phyloP scores from a whole-genome alignment of 176 grass and related monocot species.

The Coix lacrymajobi region DNA sequence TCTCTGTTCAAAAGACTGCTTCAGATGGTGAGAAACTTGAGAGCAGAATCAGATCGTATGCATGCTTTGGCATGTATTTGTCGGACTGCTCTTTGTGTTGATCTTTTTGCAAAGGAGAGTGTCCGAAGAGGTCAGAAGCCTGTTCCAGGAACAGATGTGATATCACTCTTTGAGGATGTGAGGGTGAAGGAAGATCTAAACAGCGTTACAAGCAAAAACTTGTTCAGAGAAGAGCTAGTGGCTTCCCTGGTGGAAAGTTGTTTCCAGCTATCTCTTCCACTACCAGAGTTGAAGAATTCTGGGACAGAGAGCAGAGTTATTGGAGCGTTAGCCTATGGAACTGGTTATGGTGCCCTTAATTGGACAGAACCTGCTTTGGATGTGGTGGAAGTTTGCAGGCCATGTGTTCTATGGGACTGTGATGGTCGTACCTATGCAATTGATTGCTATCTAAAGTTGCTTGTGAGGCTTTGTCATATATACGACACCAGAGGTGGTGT shows the following conservation, averaged over 20 bases:
- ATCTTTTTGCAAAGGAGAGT: constrained; percentile 99
- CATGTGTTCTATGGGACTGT: constrained; percentile 97
- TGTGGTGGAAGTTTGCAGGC: constrained; percentile 91
- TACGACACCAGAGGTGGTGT: constrained; percentile 95
- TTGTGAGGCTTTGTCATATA: constrained; percentile 94
- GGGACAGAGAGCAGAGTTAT: constrained; percentile 97
- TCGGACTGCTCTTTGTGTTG: constrained; percentile 91
- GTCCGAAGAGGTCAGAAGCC: constrained; percentile 93
- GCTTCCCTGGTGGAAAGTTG: constrained; percentile 95
- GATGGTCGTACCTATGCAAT: constrained; percentile 84
- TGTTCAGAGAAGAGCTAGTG: constrained; percentile 95
- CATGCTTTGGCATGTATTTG: constrained; percentile 95
- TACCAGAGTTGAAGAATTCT: constrained; percentile 90
- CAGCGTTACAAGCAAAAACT: constrained; percentile 83
- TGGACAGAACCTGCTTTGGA: constrained; percentile 98
- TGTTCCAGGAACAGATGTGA: constrained; percentile 86
- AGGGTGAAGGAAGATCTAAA: constrained; percentile 93
- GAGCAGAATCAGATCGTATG: constrained; percentile 97
- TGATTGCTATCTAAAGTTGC: constrained; percentile 94
- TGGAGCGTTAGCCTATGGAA: constrained; percentile 97
- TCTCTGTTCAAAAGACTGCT: constrained; percentile 95
- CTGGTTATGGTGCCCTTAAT: constrained; percentile 93
- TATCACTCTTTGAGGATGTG: constrained; percentile 95
- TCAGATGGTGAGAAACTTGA: constrained; percentile 94
- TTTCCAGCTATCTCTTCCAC: constrained; percentile 94